Evolutionary conservation across 2,329 filamentous ascomycete species (phyloP).

Genomic region (Chaetomiaceae sp.): DNA sequence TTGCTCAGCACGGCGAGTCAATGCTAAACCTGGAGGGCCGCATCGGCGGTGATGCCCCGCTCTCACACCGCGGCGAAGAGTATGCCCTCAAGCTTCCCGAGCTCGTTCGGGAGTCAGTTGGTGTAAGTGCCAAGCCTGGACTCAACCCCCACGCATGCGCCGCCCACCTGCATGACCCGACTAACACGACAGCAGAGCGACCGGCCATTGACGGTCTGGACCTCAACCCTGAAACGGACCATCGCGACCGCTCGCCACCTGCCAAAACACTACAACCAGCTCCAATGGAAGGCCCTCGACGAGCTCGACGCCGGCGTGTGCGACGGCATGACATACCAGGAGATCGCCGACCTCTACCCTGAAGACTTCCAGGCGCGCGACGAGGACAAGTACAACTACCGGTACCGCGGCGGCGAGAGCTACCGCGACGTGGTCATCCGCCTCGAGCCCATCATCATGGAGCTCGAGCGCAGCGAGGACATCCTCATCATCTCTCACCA

Average conservation of each 20-base stretch:
- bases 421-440: conserved; percentile 96
- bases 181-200: conserved; percentile 46
- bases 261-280: conserved; percentile 77
- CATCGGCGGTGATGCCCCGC: conserved; percentile 85
- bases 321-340: conserved; percentile 91
- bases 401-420: conserved; percentile 92
- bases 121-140: conserved; percentile 51
- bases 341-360: conserved; percentile 86
- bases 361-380: conserved; percentile 95
- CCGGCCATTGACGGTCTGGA: conserved; percentile 59
- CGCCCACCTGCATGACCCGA: not conserved
- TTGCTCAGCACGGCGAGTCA: conserved; percentile 82
- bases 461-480: conserved; percentile 91
- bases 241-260: conserved; percentile 88
- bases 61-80: conserved; percentile 80
- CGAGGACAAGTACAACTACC: conserved; percentile 99
- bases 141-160: conserved; percentile 4
- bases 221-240: conserved; percentile 67
- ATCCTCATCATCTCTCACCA: conserved; percentile 98
- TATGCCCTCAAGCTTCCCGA: conserved; percentile 83
- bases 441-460: conserved; percentile 99
- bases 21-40: conserved; percentile 84
- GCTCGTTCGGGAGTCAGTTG: conserved; percentile 78
- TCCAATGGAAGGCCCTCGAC: conserved; percentile 98
- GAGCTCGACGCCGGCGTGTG: conserved; percentile 96